phyloP scores from a whole-genome alignment of 2,329 filamentous ascomycete species.

The Colletotrichum shisoi region DNA sequence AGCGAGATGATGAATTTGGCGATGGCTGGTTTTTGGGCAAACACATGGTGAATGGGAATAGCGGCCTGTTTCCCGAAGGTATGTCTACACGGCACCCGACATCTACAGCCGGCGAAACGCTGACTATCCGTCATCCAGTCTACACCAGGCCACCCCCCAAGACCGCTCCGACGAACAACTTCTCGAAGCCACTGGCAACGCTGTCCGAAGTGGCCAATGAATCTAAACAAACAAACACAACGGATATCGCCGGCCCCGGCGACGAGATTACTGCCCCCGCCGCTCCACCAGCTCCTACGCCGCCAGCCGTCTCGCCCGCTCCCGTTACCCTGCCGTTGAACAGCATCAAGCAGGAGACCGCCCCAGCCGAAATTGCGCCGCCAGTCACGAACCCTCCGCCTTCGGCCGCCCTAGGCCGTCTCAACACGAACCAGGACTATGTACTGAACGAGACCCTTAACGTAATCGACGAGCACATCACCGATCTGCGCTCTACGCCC shows the following conservation, averaged over 20 bases:
- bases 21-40: slow-evolving; percentile 85
- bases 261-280: slow-evolving; percentile 12
- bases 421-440: slow-evolving; percentile 64
- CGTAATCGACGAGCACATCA: slow-evolving; percentile 97
- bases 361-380: slow-evolving; percentile 47
- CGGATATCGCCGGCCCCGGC: slow-evolving; percentile 14
- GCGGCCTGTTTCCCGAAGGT: slow-evolving; percentile 86
- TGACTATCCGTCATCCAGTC: slow-evolving; percentile 53
- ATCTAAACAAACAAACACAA: slow-evolving; percentile 37
- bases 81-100: slow-evolving; percentile 46
- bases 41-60: slow-evolving; percentile 76
- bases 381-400: slow-evolving; percentile 45
- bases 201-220: slow-evolving; percentile 47
- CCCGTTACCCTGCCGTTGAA: slow-evolving; percentile 54
- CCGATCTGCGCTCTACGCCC: slow-evolving; percentile 72
- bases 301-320: slow-evolving; percentile 46
- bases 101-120: slow-evolving; percentile 23
- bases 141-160: slow-evolving; percentile 69
- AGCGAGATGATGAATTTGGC: slow-evolving; percentile 87
- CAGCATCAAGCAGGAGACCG: slow-evolving; percentile 50
- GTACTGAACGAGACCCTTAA: slow-evolving; percentile 95
- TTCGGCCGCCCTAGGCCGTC: slow-evolving; percentile 45
- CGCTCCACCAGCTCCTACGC: slow-evolving; percentile 39
- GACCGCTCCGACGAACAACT: slow-evolving; percentile 45
- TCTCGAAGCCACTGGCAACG: slow-evolving; percentile 46